A percentile compares a stretch with the other conserved stretches of the same genome.
Evolutionary conservation across 148 eudicot genomes (phyloP).

Genomic region (Vaccinium vitisidaea): DNA sequence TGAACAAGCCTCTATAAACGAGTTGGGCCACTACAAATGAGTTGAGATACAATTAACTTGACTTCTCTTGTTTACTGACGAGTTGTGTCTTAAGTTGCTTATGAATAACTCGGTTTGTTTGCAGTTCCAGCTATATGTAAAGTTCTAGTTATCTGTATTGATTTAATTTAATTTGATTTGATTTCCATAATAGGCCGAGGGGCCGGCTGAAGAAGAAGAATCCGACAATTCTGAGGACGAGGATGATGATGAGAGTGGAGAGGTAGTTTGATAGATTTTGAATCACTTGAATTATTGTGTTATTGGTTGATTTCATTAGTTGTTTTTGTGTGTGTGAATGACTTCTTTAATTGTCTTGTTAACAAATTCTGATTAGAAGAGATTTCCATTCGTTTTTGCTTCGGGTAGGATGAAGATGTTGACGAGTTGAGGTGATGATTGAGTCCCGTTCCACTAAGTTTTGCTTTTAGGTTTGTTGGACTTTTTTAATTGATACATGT

Average conservation of each 20-base stretch:
- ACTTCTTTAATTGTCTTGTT: neutral
- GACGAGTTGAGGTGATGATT: neutral
- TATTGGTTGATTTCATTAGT: too few species aligned
- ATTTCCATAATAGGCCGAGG: slow-evolving; percentile 24
- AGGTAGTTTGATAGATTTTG: slow-evolving; percentile 19
- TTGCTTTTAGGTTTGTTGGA: too few species aligned
- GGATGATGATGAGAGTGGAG: slow-evolving; percentile 31
- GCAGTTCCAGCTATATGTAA: neutral
- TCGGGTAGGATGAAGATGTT: neutral
- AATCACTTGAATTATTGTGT: neutral
- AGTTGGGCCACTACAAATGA: too few species aligned
- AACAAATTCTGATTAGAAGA: neutral
- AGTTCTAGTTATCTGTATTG: too few species aligned
- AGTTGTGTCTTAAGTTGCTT: too few species aligned
- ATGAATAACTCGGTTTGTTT: too few species aligned
- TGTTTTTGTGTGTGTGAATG: neutral
- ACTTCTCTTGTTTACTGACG: too few species aligned
- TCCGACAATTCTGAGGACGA: slow-evolving; percentile 47
- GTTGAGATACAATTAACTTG: neutral
- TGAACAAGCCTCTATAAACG: too few species aligned
- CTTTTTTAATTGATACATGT: neutral
- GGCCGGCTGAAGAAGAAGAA: slow-evolving; percentile 37
- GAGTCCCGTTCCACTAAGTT: too few species aligned
- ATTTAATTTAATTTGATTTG: neutral
- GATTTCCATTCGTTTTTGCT: neutral